Evolutionary conservation across 768 basidiomycete species (phyloP).

Genomic region (Leccinum subgranulosum): DNA sequence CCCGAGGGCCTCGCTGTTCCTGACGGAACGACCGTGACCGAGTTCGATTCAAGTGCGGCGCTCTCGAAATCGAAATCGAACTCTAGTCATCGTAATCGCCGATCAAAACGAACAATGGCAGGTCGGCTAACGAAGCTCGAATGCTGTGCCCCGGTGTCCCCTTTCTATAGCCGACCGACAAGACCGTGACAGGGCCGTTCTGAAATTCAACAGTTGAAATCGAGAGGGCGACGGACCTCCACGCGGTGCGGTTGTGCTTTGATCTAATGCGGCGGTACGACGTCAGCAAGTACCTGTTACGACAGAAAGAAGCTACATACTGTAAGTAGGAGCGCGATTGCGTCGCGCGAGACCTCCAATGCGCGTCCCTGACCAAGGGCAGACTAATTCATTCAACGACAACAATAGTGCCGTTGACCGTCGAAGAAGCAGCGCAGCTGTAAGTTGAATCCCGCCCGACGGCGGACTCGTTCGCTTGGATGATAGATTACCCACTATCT

Average conservation of each 20-base stretch:
- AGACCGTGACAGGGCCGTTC: neutral
- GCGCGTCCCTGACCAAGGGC: neutral
- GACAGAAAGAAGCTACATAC: neutral
- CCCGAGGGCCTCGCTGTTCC: neutral
- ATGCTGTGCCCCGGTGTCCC: neutral
- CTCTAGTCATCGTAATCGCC: neutral
- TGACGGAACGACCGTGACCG: neutral
- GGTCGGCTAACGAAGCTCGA: neutral
- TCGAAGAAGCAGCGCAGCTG: neutral
- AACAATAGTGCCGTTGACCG: no score
- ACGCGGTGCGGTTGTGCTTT: neutral
- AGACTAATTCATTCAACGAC: neutral
- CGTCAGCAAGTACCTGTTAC: neutral
- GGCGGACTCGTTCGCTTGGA: neutral
- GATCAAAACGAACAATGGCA: neutral
- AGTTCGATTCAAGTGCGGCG: neutral
- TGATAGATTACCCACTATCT: neutral
- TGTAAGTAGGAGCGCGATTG: neutral
- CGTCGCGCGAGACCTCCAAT: neutral
- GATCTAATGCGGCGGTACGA: neutral
- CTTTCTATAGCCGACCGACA: neutral
- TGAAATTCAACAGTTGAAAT: neutral
- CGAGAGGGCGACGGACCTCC: neutral
- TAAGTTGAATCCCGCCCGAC: neutral
- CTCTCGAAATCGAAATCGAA: neutral